A percentile compares a stretch with the other conserved stretches of the same genome.
Conservation (phyloP, 805 yeast species). For the Wickerhamiella brachini region DNA sequence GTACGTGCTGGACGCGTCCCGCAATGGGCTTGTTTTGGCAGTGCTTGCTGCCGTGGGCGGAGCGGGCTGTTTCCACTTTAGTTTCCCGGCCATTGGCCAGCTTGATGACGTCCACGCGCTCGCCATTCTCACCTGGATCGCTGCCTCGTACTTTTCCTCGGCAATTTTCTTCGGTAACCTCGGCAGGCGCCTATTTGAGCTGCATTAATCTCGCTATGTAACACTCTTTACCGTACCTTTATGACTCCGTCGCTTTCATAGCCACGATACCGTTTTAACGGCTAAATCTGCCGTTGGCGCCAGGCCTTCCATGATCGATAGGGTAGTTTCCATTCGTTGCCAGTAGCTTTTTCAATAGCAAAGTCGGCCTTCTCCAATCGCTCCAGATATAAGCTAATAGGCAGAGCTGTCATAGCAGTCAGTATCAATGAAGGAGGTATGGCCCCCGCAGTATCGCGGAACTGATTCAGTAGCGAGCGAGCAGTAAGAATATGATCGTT, state of each 20-base stretch:
- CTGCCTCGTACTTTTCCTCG: constrained; percentile 23
- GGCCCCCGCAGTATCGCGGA: constrained; percentile 29
- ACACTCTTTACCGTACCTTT: too few species aligned
- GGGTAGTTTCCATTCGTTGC: constrained; percentile 52
- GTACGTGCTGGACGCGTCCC: constrained; percentile 26
- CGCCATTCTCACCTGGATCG: constrained; percentile 6
- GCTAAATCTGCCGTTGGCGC: constrained; percentile 26
- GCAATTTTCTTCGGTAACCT: constrained; percentile 27
- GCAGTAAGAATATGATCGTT: constrained; percentile 71
- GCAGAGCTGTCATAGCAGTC: constrained; percentile 56
- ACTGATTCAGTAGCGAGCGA: constrained; percentile 34
- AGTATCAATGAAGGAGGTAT: constrained; percentile 44
- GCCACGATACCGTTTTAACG: too few species aligned
- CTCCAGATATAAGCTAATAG: constrained; percentile 47
- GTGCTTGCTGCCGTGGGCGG: constrained; percentile 22
- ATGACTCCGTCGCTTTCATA: too few species aligned
- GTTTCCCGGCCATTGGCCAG: constrained; percentile 2
- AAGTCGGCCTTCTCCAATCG: constrained; percentile 50
- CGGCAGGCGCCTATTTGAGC: constrained; percentile 23
- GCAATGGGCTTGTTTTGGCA: constrained; percentile 25
- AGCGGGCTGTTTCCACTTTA: constrained; percentile 18
- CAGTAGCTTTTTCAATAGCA: constrained; percentile 37
- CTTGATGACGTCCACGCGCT: background rate
- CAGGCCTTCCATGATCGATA: constrained; percentile 43
- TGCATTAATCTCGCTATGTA: too few species aligned